phyloP scores from a whole-genome alignment of 306 rosid species.

The Cucumis hystrix region DNA sequence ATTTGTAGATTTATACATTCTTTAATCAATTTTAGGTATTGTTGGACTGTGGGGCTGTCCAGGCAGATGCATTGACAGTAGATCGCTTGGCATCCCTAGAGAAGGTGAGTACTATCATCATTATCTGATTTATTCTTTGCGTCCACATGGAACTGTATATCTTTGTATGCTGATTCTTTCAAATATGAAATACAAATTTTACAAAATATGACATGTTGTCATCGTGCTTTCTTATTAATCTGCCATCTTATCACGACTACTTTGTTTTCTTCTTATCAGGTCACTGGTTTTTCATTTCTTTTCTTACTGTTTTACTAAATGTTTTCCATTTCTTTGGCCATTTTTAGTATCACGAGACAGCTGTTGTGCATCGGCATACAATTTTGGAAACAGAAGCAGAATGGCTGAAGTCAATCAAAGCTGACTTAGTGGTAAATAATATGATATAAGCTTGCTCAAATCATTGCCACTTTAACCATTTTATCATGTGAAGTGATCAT shows the following conservation, averaged over 20 bases:
- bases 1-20: not conserved
- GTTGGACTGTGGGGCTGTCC: conserved; percentile 95
- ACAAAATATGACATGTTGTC: not conserved
- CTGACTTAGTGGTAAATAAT: conserved; percentile 70
- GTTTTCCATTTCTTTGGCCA: not conserved
- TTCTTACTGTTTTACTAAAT: not conserved
- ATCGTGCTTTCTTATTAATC: not conserved
- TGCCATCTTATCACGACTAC: not conserved
- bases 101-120: conserved; percentile 33
- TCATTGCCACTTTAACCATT: not conserved
- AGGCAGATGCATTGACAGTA: conserved; percentile 90
- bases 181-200: not conserved
- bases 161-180: not conserved
- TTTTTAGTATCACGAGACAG: conserved; percentile 75
- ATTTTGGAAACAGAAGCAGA: conserved; percentile 63
- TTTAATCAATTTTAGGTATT: conserved; percentile 36
- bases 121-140: not conserved
- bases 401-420: conserved; percentile 84
- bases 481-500: not conserved
- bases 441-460: not conserved
- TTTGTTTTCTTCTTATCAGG: not conserved
- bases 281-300: not conserved
- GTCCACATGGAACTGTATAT: not conserved
- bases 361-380: conserved; percentile 62
- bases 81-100: conserved; percentile 95